Conservation (phyloP, 257 asterid genomes). For the Nemophila menziesii region DNA sequence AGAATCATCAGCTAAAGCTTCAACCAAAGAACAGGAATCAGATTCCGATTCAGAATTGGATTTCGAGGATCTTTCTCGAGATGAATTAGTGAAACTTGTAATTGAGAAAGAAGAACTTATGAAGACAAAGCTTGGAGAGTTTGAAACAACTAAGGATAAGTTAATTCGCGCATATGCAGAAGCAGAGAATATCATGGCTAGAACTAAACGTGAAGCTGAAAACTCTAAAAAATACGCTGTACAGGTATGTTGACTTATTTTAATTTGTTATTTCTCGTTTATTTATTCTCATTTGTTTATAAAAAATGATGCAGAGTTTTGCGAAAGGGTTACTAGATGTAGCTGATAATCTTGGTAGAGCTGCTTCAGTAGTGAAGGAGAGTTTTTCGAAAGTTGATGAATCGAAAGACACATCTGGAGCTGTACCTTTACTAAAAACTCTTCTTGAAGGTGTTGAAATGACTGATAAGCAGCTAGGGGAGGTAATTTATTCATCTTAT, state of each 20-base stretch:
- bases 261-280: background rate
- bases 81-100: constrained; percentile 62
- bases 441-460: constrained; percentile 96
- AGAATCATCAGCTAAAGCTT: constrained; percentile 19
- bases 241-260: constrained; percentile 34
- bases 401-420: constrained; percentile 52
- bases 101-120: constrained; percentile 55
- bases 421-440: constrained; percentile 65
- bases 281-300: constrained; percentile 3
- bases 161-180: constrained; percentile 63
- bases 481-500: constrained; percentile 32
- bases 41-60: constrained; percentile 44
- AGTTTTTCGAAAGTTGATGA: constrained; percentile 62
- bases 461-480: constrained; percentile 93
- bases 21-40: constrained; percentile 36
- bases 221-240: constrained; percentile 73
- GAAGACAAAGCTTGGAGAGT: constrained; percentile 40
- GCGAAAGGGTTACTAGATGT: constrained; percentile 71
- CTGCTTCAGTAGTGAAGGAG: constrained; percentile 78
- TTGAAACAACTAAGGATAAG: constrained; percentile 55
- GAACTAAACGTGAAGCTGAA: constrained; percentile 73
- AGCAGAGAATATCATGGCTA: constrained; percentile 70
- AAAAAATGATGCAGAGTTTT: constrained; percentile 48
- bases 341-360: constrained; percentile 76
- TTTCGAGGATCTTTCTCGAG: constrained; percentile 52